Evolutionary conservation across 148 eudicot species (phyloP), one percentile per base, ranked within the genome.

Genomic region (Polygonum aviculare): DNA sequence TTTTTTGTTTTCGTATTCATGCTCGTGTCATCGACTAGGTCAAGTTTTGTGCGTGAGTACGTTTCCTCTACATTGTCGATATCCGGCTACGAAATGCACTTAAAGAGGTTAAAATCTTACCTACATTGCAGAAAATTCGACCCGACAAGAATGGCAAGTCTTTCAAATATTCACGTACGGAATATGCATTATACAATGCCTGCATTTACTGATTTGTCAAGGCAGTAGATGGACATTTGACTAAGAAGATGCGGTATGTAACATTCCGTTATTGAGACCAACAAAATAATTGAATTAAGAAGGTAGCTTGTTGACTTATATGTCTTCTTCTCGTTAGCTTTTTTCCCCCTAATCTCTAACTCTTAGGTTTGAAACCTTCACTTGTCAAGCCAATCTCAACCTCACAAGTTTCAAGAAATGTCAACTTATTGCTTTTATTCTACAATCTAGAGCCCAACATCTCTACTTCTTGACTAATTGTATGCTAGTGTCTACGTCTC

Each of bases 141-240:
- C 15, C 44, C 72, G 72, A 67, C 44, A 38, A 35, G 45, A 67
- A 67, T 36, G 44, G 15, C 36, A 67, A 16, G 16, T 67, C 44
- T 67, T 36, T 67, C 72, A 67, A 67, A 36, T n/a, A 26, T 7
- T 36, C 45, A 36, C 6, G 72, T 41, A 38, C 38, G 2, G 5
- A 15, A 35, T 35, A 35, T 60, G 26, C 9, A 6, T 4, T 57
- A 62, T 62, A 62, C 3, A 67, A 0, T 67, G 73, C 67, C 78
- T 78, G 44, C 70, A 19, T 52, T 19, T 49, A 73, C 79, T 77
- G 15, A 62, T 75, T 83, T 83, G 79, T 86, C 78, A 79, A 80
- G 70, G 79, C 76, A 78, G 84, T 77, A 74, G 83, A 78, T 80
- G 70, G 47, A 38, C 31, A 67, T 22, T 76, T 74, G 80, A 81